phyloP scores from a whole-genome alignment of 306 rosid genomes.

The Cicer pinnatifidum region DNA sequence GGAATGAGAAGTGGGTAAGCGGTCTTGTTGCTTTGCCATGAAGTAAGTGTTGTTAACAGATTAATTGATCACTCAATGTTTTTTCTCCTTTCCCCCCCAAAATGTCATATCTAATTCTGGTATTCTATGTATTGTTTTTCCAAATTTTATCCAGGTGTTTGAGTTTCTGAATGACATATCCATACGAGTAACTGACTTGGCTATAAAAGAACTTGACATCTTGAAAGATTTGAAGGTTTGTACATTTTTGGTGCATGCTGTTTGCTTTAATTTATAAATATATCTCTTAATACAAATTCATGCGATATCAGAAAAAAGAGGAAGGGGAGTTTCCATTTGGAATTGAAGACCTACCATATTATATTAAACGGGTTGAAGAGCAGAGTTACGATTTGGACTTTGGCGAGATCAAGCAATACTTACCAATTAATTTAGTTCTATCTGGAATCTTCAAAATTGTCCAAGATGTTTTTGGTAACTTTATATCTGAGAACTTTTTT shows the following conservation, averaged over 20 bases:
- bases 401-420: constrained; percentile 84
- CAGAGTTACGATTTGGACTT: constrained; percentile 73
- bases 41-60: constrained; percentile 4
- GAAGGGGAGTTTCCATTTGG: constrained; percentile 94
- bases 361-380: constrained; percentile 74
- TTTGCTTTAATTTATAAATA: constrained; percentile 39
- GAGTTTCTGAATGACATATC: constrained; percentile 90
- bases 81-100: constrained; percentile 13
- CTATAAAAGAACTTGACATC: constrained; percentile 68
- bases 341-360: constrained; percentile 81
- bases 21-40: constrained; percentile 22
- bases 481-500: constrained; percentile 39
- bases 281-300: constrained; percentile 45
- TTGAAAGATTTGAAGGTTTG: constrained; percentile 83
- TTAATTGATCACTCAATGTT: constrained; percentile 2
- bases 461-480: constrained; percentile 89
- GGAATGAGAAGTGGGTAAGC: constrained; percentile 5
- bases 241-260: constrained; percentile 24
- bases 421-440: constrained; percentile 83
- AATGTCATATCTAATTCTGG: constrained; percentile 18
- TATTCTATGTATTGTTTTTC: neutral
- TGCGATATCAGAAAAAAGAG: constrained; percentile 72
- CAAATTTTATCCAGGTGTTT: constrained; percentile 68
- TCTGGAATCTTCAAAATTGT: constrained; percentile 89
- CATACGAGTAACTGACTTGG: constrained; percentile 66